phyloP scores from a whole-genome alignment of 768 basidiomycete species.

The Suillus decipiens region DNA sequence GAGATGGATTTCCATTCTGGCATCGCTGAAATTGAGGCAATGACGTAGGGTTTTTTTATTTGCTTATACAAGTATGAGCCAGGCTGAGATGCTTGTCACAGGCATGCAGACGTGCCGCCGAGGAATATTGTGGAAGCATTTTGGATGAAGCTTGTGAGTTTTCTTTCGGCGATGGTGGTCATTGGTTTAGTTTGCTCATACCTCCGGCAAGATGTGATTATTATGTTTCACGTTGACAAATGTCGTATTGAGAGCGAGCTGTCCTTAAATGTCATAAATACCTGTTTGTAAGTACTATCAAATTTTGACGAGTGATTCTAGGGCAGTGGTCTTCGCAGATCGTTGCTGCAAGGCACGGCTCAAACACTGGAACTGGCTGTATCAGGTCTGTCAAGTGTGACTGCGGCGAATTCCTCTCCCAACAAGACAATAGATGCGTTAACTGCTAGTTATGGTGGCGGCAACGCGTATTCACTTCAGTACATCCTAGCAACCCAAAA shows the following conservation, averaged over 20 bases:
- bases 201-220: slow-evolving; percentile 15
- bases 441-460: too few species aligned
- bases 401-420: too few species aligned
- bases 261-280: slow-evolving; percentile 5
- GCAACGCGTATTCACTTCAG: too few species aligned
- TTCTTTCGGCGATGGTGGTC: background rate
- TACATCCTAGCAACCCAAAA: too few species aligned
- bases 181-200: background rate
- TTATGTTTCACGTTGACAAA: slow-evolving; percentile 3
- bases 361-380: too few species aligned
- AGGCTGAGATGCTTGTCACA: slow-evolving; percentile 13
- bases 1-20: slow-evolving; percentile 31
- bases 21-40: slow-evolving; percentile 30
- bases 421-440: too few species aligned
- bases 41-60: slow-evolving; percentile 23
- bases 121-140: slow-evolving; percentile 28
- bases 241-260: background rate
- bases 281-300: background rate
- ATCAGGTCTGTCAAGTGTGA: too few species aligned
- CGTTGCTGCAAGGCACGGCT: too few species aligned
- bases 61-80: background rate
- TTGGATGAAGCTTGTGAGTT: slow-evolving; percentile 31
- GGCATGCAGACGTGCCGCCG: slow-evolving; percentile 30
- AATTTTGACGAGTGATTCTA: background rate
- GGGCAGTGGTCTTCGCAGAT: too few species aligned